Evolutionary conservation across 2,329 filamentous ascomycete species (phyloP), one percentile per base, ranked within the genome.

Genomic region (Alternaria tenuissima): DNA sequence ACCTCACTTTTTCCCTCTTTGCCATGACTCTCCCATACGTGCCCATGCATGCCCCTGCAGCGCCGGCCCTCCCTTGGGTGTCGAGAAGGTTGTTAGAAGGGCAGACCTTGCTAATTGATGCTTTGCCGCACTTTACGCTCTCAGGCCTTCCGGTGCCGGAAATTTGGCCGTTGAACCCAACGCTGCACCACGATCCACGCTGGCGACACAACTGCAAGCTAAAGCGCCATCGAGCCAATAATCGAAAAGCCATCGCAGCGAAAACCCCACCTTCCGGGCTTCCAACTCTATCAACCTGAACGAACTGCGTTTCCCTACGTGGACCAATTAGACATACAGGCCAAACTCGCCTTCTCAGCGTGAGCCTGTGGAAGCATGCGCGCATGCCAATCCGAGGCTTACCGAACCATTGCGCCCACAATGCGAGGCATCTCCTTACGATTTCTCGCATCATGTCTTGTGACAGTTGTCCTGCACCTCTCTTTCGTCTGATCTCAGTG

Each of bases 251-350:
- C 56, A 55, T 66, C 48, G 59, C 55, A 51, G 61, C 64, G 24
- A 39, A 59, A 61, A 72, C 58, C 70, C 70, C 73, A 73, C 71
- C 64, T 66, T 51, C 64, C 65, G 67, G 69, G 64, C 61, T 61
- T 70, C 34, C 61, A 63, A 64, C 67, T 69, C 73, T 68, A 69
- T 71, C 67, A 68, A 52, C 53, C 53, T 68, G 58, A 66, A 66
- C 72, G 64, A 70, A 72, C 66, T 64, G 66, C 64, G 61, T 61
- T 64, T 63, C 59, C 65, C 62, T 68, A 77, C 76, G 76, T 78
- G 76, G 76, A 71, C 75, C 75, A 78, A 75, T 78, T 44, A 64
- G 51, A 63, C 62, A 57, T 61, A 65, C 66, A 64, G 65, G 69
- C 70, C 69, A 71, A 70, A 68, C 57, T 55, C 58, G 55, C 61